Evolutionary conservation across 306 rosid species (phyloP), one percentile per base, ranked within the genome.

Genomic region (Gastrolobium villosum): DNA sequence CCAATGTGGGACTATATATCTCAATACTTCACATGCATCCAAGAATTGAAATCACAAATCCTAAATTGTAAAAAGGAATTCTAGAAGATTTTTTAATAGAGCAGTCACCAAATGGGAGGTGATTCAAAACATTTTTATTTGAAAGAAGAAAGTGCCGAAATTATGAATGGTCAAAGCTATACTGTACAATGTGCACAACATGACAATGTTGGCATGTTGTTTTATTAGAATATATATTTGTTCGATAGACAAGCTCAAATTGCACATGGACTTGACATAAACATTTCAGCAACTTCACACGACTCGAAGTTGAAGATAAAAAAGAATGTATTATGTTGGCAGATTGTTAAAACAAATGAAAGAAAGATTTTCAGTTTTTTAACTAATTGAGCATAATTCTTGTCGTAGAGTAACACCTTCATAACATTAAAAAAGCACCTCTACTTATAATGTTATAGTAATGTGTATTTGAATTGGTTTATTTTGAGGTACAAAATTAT

Each of bases 241-340:
- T 35, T 72, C 11, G 48, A 53, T 43, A 41, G 74, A 56, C 10
- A 64, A 7, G 54, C 36, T 63, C 41, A 26, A 8, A 11, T 50
- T 80, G 84, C 73, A 72, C 74, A 72, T 63, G 78, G 40, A 48
- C 26, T 60, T 7, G 10, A 60, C 71, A 72, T 37, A 79, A 48
- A 60, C 49, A 32, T 43, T 60, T 46, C 26, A 64, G 44, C 62
- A 74, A 53, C 10, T 34, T 52, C 36, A 34, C 50, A 61, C 61
- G 46, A 75, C 10, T 62, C 61, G 20, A 20, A 7, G 6, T 9
- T 39, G 32, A 53, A 55, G 81, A 65, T 52, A 65, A 77, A 6
- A n/a, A 30, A 41, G 39, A 63, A 36, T 49, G 80, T 49, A 40
- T 30, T 4, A 6, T 63, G 15, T n/a, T 66, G 10, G 30, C 30